phyloP scores from a whole-genome alignment of 208 protist genomes.

The Trypanosoma mega region DNA sequence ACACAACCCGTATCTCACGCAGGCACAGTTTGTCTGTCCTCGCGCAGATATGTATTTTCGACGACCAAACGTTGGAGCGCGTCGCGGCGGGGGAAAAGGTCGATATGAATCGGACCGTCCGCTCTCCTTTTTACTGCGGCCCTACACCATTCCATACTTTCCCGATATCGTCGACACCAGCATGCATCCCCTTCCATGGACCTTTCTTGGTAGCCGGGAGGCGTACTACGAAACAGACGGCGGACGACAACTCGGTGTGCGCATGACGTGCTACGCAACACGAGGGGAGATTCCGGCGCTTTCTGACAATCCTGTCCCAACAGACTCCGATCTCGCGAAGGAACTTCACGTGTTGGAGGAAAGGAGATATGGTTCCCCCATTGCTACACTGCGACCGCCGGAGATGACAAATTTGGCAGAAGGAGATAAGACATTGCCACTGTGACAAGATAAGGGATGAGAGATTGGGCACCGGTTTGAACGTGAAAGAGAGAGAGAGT shows the following conservation, averaged over 20 bases:
- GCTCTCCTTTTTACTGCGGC: slow-evolving; percentile 51
- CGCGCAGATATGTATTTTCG: slow-evolving; percentile 87
- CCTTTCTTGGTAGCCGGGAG: slow-evolving; percentile 82
- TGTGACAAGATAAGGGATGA: too few species aligned
- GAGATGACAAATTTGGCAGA: slow-evolving; percentile 8
- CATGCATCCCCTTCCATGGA: slow-evolving; percentile 82
- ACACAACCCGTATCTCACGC: slow-evolving; percentile 81
- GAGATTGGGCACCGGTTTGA: too few species aligned
- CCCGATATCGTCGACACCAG: slow-evolving; percentile 85
- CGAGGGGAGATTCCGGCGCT: slow-evolving; percentile 56
- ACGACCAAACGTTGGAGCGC: slow-evolving; percentile 65
- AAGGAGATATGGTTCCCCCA: slow-evolving; percentile 54
- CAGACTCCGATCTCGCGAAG: slow-evolving; percentile 44
- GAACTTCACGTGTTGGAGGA: slow-evolving; percentile 54
- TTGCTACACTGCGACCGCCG: slow-evolving; percentile 72
- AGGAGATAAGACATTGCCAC: too few species aligned
- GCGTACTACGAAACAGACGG: slow-evolving; percentile 70
- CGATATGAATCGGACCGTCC: slow-evolving; percentile 76
- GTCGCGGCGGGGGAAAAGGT: slow-evolving; percentile 65
- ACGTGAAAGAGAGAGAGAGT: too few species aligned
- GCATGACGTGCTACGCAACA: slow-evolving; percentile 53
- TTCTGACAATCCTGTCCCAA: slow-evolving; percentile 54
- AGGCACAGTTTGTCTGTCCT: slow-evolving; percentile 75
- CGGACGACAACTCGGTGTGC: slow-evolving; percentile 61
- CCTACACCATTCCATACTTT: slow-evolving; percentile 89